Conservation (phyloP, 2,329 filamentous ascomycete species). For the Colletotrichum tofieldiae region DNA sequence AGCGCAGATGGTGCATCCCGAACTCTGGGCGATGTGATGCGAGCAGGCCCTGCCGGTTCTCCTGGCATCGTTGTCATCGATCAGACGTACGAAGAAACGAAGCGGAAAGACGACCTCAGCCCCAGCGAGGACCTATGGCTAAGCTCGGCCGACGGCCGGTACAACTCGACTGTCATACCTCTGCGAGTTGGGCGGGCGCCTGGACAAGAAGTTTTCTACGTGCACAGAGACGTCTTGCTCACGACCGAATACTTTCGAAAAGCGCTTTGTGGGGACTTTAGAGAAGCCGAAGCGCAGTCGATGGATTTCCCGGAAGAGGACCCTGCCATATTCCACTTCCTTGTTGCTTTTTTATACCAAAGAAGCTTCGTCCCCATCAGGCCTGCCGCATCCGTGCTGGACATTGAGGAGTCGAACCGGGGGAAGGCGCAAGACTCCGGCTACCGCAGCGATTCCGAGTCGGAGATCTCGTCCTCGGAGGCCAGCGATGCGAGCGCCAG, state of each 20-base stretch:
- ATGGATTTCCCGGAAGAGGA: conserved; percentile 67
- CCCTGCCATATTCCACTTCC: conserved; percentile 66
- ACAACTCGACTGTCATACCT: conserved; percentile 62
- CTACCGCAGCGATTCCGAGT: conserved; percentile 53
- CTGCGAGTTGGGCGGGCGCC: conserved; percentile 60
- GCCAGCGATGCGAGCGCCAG: conserved; percentile 55
- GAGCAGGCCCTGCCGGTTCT: conserved; percentile 54
- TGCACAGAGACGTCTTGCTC: conserved; percentile 63
- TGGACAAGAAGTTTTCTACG: conserved; percentile 63
- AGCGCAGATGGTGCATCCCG: conserved; percentile 2
- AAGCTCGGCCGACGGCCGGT: conserved; percentile 65
- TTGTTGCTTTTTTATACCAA: conserved; percentile 67
- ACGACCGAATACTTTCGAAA: conserved; percentile 65
- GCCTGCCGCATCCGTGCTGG: conserved; percentile 58
- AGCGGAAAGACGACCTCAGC: conserved; percentile 53
- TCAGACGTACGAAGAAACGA: conserved; percentile 50
- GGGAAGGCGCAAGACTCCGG: conserved; percentile 57
- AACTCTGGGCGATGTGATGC: conserved; percentile 59
- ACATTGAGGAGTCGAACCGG: conserved; percentile 58
- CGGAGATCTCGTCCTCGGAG: conserved; percentile 51
- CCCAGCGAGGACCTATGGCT: conserved; percentile 65
- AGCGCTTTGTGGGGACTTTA: conserved; percentile 64
- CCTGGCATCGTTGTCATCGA: conserved; percentile 59
- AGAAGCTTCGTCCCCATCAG: conserved; percentile 62
- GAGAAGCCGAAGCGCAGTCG: conserved; percentile 61